phyloP scores from a whole-genome alignment of 164 flowering plant species.

The Macadamia tetraphylla region DNA sequence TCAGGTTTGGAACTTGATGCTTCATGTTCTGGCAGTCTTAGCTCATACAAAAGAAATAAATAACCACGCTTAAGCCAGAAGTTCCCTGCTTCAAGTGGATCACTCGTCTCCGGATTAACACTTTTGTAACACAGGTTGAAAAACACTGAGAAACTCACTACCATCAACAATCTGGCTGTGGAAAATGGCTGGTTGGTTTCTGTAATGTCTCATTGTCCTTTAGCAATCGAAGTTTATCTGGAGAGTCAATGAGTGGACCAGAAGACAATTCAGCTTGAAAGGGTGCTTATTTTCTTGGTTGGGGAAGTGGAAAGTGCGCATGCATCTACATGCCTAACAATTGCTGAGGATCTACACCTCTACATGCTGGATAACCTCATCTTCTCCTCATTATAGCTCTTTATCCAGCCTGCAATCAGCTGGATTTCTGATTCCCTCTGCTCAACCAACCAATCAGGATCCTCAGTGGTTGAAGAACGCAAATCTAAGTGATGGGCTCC shows the following conservation, averaged over 20 bases:
- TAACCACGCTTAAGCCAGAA: too few relatives aligned
- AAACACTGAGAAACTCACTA: too few relatives aligned
- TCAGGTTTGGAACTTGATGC: too few relatives aligned
- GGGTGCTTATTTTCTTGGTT: background rate
- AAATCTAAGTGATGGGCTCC: constrained; percentile 96
- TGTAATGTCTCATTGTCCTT: too few relatives aligned
- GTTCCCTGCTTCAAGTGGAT: too few relatives aligned
- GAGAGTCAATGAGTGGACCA: background rate
- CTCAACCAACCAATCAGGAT: constrained; percentile 76
- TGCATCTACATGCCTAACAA: background rate
- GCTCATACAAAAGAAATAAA: too few relatives aligned
- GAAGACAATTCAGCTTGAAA: background rate
- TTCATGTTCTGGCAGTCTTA: too few relatives aligned
- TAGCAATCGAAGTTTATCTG: background rate
- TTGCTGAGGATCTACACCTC: background rate
- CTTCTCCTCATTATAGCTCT: constrained; percentile 30
- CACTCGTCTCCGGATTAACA: too few relatives aligned
- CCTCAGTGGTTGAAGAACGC: constrained; percentile 57
- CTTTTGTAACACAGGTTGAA: too few relatives aligned
- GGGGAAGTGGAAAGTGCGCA: background rate
- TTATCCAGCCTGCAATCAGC: constrained; percentile 66
- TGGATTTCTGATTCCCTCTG: constrained; percentile 58
- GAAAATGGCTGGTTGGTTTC: too few relatives aligned
- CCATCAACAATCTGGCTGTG: too few relatives aligned
- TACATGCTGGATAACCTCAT: constrained; percentile 18